Base-by-base conservation (phyloP, 176 grass and related monocot species). In the Saccharum officinarum region DNA sequence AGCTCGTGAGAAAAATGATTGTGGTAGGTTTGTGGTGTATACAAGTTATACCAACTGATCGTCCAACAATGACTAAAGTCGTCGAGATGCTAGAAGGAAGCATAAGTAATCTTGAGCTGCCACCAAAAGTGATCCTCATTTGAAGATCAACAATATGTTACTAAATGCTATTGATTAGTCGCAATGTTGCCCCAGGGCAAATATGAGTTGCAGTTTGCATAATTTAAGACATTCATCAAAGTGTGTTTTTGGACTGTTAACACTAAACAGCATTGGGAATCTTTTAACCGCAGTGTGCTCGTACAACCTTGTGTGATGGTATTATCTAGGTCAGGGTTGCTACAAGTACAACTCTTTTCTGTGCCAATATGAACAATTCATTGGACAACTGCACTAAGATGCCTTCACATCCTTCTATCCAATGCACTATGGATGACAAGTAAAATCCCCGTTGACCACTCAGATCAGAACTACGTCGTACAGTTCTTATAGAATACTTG, bases 21-120 rank as follows among this genome's bases (percentile, higher is more conserved):
- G 64, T 82, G 23, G 71, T 67, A 37, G 89, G 89, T 12, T 62
- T 94, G 14, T 91, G 92, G 89, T 94, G 92, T 6, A 86, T 94
- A 17, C 86, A 91, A 30, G 5, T 84, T 11, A 71, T 40, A 8
- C 36, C 89, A 12, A 40, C 25, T 16, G 3, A 79, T 22, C 79
- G 89, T 4, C 92, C 89, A 49, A 76, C 83, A 42, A 94, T 91
- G 86, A 91, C 82, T 42, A 39, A 5, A 40, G 83, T 94, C 1
- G 69, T 94, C 4, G 86, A 94, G 67, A 91, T 94, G 92, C 64
- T 94, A 4, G 89, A 89, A 47, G 37, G 69, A 22, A 86, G 70
- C 42, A 77, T 62, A 4, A 20, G 6, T 15, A 71, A 76, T 13
- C 52, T 91, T 2, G 52, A 82, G 28, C 4, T 89, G 6, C 92